A percentile compares a stretch with the other conserved stretches of the same genome.
Conservation (phyloP, 1,284 basidiomycete species). For the Golubevia pallescens region DNA sequence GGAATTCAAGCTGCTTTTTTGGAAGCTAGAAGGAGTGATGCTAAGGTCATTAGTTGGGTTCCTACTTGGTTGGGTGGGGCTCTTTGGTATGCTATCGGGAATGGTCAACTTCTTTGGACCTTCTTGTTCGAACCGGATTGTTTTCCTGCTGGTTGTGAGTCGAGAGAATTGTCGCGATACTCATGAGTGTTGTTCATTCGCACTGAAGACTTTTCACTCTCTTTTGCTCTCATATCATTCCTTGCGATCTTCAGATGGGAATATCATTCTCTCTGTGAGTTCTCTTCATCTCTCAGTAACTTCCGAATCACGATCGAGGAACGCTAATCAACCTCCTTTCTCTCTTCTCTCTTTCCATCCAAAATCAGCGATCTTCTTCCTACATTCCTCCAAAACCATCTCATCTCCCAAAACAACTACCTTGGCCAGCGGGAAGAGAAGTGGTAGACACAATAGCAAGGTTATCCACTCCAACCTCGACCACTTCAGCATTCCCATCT, state of each 20-base stretch:
- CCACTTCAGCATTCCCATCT: constrained; percentile 31
- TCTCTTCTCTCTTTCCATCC: constrained; percentile 12
- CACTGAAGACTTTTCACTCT: no score
- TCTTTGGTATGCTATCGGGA: constrained; percentile 44
- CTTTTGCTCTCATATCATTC: neutral
- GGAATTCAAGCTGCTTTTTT: constrained; percentile 23
- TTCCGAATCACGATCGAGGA: no score
- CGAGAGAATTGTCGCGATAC: neutral
- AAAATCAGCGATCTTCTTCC: constrained; percentile 27
- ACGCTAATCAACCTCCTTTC: no score
- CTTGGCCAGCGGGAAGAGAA: constrained; percentile 35
- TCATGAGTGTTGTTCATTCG: neutral
- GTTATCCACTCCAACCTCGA: constrained; percentile 30
- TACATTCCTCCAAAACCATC: constrained; percentile 45
- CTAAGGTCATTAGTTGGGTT: constrained; percentile 26
- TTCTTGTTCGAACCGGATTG: constrained; percentile 43
- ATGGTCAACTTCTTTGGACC: constrained; percentile 46
- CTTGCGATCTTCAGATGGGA: neutral
- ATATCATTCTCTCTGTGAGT: constrained; percentile 1
- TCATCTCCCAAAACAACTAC: constrained; percentile 29
- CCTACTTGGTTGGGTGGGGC: constrained; percentile 38
- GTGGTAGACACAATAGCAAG: constrained; percentile 38
- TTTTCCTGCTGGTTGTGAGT: constrained; percentile 33
- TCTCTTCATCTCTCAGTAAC: no score
- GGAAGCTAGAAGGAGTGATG: constrained; percentile 18